These are phyloP conservation scores for Glutinoglossum americanum DNA, from an alignment of 495 filamentous ascomycete species.

Conservation along the genomic window DNA sequence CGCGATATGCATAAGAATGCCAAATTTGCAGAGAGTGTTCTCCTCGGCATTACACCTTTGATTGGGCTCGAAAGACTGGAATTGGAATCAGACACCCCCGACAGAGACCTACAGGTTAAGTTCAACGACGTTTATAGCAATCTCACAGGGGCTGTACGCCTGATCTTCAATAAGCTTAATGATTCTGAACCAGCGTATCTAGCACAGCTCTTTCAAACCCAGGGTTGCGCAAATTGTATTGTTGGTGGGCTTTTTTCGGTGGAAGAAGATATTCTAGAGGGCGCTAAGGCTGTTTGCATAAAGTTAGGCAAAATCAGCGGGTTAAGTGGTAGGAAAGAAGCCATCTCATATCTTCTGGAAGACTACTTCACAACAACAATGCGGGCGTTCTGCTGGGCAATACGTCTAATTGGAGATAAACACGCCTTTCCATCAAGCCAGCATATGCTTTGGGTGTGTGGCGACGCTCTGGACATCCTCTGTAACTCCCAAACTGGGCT, in stretches of 20 bases:
- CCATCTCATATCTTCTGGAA: slow-evolving; percentile 47
- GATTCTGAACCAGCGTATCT: slow-evolving; percentile 48
- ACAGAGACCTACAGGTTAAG: slow-evolving; percentile 30
- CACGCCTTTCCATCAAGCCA: slow-evolving; percentile 44
- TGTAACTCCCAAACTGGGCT: slow-evolving; percentile 66
- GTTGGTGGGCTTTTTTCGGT: slow-evolving; percentile 47
- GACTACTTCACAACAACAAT: slow-evolving; percentile 38
- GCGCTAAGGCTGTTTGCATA: too few relatives aligned
- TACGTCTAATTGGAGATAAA: slow-evolving; percentile 31
- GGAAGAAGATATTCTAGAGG: slow-evolving; percentile 44
- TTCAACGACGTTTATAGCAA: slow-evolving; percentile 58
- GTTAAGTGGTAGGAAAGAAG: slow-evolving; percentile 47
- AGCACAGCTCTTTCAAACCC: slow-evolving; percentile 37
- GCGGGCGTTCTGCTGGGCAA: slow-evolving; percentile 36
- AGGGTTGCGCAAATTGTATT: slow-evolving; percentile 40
- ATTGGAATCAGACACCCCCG: slow-evolving; percentile 23
- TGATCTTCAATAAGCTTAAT: slow-evolving; percentile 51
- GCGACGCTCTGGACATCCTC: slow-evolving; percentile 57
- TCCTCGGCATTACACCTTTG: slow-evolving; percentile 47
- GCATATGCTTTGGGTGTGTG: slow-evolving; percentile 47
- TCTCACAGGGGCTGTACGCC: slow-evolving; percentile 43
- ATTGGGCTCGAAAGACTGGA: slow-evolving; percentile 52
- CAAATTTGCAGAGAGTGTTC: slow-evolving; percentile 42
- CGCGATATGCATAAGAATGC: slow-evolving; percentile 40
- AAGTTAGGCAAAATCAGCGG: slow-evolving; percentile 60